Evolutionary conservation across 2,329 filamentous ascomycete genomes (phyloP).

Genomic region (Hypoxylon sp.): DNA sequence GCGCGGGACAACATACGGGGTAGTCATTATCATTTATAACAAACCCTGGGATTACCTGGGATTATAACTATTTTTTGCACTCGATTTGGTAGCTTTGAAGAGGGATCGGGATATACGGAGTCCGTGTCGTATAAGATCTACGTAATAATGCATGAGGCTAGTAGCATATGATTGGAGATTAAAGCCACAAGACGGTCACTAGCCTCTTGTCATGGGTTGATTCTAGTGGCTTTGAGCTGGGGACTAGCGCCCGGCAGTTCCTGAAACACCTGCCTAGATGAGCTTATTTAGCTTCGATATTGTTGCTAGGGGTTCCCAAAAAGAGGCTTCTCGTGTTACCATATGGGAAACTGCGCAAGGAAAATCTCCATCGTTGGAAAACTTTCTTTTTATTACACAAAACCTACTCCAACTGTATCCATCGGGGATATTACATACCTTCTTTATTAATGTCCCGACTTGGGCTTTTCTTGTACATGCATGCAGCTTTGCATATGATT

Average conservation of each 20-base stretch:
- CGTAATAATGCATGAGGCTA: slow-evolving; percentile 31
- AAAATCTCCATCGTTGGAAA: slow-evolving; percentile 1
- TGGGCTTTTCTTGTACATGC: slow-evolving; percentile 7
- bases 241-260: slow-evolving; percentile 36
- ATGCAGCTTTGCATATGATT: slow-evolving; percentile 13
- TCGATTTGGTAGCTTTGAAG: neutral
- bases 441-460: neutral
- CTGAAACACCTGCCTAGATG: slow-evolving; percentile 32
- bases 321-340: slow-evolving; percentile 29
- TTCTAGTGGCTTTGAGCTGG: slow-evolving; percentile 18
- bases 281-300: slow-evolving; percentile 24
- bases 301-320: slow-evolving; percentile 23
- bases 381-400: slow-evolving; percentile 18
- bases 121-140: slow-evolving; percentile 18
- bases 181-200: slow-evolving; percentile 24
- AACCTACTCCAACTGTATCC: neutral
- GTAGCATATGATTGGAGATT: slow-evolving; percentile 24
- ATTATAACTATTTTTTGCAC: neutral
- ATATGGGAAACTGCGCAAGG: neutral
- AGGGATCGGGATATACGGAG: slow-evolving; percentile 19
- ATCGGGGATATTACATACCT: slow-evolving; percentile 1
- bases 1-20: slow-evolving; percentile 3
- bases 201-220: slow-evolving; percentile 22
- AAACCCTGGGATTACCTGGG: neutral
- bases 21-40: slow-evolving; percentile 5